Conservation (phyloP, 2,329 filamentous ascomycete species). For the Capronia coronata region DNA sequence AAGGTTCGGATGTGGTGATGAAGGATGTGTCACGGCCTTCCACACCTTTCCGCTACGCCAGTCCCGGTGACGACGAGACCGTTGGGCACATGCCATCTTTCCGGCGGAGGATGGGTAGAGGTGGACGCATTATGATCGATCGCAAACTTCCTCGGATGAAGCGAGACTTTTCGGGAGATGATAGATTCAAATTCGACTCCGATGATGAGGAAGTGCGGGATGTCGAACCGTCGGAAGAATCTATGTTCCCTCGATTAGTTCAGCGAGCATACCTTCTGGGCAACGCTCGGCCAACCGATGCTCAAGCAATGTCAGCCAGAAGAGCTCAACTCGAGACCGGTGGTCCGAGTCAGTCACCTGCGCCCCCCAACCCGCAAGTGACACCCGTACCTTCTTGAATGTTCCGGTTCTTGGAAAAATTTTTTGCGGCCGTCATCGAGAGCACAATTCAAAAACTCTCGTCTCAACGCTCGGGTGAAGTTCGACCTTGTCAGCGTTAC, state of each 20-base stretch:
- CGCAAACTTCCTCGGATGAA: conserved; percentile 59
- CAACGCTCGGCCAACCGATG: conserved; percentile 17
- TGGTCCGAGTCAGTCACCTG: conserved; percentile 21
- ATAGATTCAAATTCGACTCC: conserved; percentile 80
- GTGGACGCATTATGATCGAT: conserved; percentile 83
- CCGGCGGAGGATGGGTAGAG: conserved; percentile 74
- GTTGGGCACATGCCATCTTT: conserved; percentile 56
- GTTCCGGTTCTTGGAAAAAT: conserved; percentile 13
- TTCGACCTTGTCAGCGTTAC: conserved; percentile 9
- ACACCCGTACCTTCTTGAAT: conserved; percentile 21
- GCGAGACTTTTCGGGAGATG: conserved; percentile 46
- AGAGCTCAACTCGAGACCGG: conserved; percentile 18
- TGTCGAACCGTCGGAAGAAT: conserved; percentile 13
- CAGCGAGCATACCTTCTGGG: conserved; percentile 47
- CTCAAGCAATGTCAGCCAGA: conserved; percentile 25
- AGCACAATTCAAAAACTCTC: conserved; percentile 26
- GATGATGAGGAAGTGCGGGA: conserved; percentile 63
- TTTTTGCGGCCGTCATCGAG: conserved; percentile 16
- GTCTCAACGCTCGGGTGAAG: conserved; percentile 7
- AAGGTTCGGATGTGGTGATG: conserved; percentile 25
- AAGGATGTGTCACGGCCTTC: conserved; percentile 30
- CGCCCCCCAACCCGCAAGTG: conserved; percentile 12
- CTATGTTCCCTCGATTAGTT: conserved; percentile 42
- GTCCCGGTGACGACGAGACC: conserved; percentile 41
- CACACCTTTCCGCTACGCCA: conserved; percentile 35